Conservation (phyloP, 768 basidiomycete species). For the Boletales sp. region DNA sequence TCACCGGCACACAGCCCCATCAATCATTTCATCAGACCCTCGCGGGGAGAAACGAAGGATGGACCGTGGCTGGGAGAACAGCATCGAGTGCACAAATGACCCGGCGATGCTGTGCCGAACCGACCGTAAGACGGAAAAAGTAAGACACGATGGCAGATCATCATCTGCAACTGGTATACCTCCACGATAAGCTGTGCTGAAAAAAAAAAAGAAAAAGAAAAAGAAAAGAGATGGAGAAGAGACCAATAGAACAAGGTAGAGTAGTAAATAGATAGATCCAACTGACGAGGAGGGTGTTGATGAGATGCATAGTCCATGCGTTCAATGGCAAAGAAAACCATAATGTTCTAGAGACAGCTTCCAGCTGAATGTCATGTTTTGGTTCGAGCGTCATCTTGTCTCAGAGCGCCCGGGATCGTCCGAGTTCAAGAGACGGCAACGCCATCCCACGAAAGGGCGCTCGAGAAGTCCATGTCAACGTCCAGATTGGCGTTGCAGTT, state of each 20-base stretch:
- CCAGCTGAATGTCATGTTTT: constrained; percentile 14
- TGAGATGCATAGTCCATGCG: constrained; percentile 16
- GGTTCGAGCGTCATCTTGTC: constrained; percentile 7
- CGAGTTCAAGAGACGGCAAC: constrained; percentile 25
- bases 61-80: constrained; percentile 17
- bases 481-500: constrained; percentile 16
- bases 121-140: neutral
- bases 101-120: constrained; percentile 2
- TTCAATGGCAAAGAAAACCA: constrained; percentile 14
- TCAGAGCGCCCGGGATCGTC: neutral
- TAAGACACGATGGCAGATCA: neutral
- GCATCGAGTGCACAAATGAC: constrained; percentile 17
- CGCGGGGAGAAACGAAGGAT: constrained; percentile 42
- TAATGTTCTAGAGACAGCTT: constrained; percentile 8
- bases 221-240: constrained; percentile 2
- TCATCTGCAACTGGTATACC: neutral
- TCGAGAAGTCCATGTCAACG: constrained; percentile 27
- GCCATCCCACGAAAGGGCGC: constrained; percentile 27
- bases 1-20: constrained; percentile 37
- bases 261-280: constrained; percentile 24
- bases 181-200: neutral
- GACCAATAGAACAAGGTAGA: constrained; percentile 25
- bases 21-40: constrained; percentile 45
- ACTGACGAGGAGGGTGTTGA: constrained; percentile 10
- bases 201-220: constrained; percentile 8